Base-by-base conservation (phyloP, 805 yeast genomes). In the Zygoascus biomembranicola region DNA sequence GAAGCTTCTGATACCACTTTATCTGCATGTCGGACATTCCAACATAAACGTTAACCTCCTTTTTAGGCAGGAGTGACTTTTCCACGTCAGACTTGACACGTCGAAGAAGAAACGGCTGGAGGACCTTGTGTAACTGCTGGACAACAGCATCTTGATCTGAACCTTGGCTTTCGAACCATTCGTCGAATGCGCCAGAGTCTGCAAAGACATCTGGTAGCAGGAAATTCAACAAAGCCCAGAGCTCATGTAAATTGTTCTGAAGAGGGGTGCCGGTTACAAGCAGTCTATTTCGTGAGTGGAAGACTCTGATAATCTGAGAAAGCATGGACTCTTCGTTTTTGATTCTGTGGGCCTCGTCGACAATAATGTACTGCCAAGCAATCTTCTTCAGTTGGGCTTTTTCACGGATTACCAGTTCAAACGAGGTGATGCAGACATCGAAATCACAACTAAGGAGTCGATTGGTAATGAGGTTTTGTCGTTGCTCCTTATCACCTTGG, bases 21-120 rank as follows among this genome's bases (percentile, higher is more conserved):
- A 84, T 72, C 69, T 92, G 98, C 98, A 92, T 92, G 18, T 86
- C 90, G 0, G 96, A 82, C 97, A 92, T 90, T n/a, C 96, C 96
- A 48, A 90, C 87, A 65, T 92, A 92, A 14, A 92, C 76, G 61
- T 92, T 92, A 44, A 87, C 76, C 69, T 92, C 98, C 50, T 85
- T 85, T 66, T 92, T 92, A 5, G 97, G 97, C 32, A 90, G 72
- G 43, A 92, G 74, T 0, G 96, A 86, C 62, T 85, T 88, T 66
- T 92, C 98, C 41, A 92, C 99, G 65, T 92, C 98, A 1, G 90
- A 77, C 64, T 92, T 92, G 47, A 92, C 90, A 67, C 99, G 79
- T 62, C 99, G 81, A 43, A 92, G 73, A 42, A 92, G 71, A 62
- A 92, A 92, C 0, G 99, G 99, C 42, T 85, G 81, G 53, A 92